Conservation (phyloP, 768 basidiomycete genomes). For the Mycena rebaudengoi region DNA sequence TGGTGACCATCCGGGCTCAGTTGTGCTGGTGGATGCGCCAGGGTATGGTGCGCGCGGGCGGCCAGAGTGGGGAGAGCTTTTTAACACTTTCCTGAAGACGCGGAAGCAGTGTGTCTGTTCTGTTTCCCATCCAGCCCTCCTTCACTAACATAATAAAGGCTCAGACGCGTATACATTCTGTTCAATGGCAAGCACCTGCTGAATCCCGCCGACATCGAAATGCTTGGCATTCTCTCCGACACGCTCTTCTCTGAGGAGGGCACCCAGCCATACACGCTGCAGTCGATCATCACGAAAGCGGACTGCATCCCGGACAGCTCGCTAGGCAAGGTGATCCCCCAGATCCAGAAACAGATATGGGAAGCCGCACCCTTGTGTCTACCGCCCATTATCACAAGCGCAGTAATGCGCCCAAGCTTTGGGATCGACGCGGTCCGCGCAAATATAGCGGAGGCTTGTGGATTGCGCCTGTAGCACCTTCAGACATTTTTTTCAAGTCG, state of each 20-base stretch:
- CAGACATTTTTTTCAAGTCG: too few relatives aligned
- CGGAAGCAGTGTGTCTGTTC: constrained; percentile 62
- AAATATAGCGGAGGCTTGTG: constrained; percentile 71
- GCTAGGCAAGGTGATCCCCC: constrained; percentile 45
- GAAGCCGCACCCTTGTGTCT: constrained; percentile 67
- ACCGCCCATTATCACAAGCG: constrained; percentile 68
- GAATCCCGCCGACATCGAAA: constrained; percentile 61
- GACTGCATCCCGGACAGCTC: constrained; percentile 56
- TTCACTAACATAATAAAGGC: constrained; percentile 46
- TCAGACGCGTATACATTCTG: constrained; percentile 75
- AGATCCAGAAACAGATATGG: constrained; percentile 61
- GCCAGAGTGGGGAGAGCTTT: constrained; percentile 77
- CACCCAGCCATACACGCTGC: constrained; percentile 62
- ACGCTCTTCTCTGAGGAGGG: constrained; percentile 49
- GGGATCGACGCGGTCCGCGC: constrained; percentile 65
- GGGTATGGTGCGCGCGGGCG: constrained; percentile 82
- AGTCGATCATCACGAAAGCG: constrained; percentile 77
- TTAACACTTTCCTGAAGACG: constrained; percentile 68
- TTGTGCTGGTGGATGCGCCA: constrained; percentile 81
- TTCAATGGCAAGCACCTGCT: constrained; percentile 75
- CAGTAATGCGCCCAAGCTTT: constrained; percentile 55
- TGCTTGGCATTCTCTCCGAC: constrained; percentile 64
- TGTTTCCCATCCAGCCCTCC: not conserved
- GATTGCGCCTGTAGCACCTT: constrained; percentile 37
- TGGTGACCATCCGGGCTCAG: constrained; percentile 63